Evolutionary conservation across 352 stramenopile species (phyloP).

Genomic region (Pythium insidiosum): DNA sequence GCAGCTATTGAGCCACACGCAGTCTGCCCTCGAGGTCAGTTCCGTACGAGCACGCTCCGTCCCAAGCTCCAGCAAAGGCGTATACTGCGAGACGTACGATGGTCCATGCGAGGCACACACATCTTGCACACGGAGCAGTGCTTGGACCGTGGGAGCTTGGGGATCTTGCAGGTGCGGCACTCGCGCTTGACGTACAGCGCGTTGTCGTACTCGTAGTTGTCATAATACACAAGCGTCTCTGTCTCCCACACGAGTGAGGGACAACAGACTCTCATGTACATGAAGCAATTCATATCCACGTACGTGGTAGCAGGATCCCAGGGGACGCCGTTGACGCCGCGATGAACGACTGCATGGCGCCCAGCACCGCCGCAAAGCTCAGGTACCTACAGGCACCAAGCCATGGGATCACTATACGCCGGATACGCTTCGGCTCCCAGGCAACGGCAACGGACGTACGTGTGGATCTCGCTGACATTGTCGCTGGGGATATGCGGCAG

Average conservation of each 20-base stretch:
- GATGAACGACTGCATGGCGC: slow-evolving; percentile 43
- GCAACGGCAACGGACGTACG: no score
- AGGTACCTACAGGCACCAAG: slow-evolving; percentile 12
- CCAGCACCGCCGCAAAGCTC: slow-evolving; percentile 26
- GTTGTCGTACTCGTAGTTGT: slow-evolving; percentile 46
- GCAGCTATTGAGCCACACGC: slow-evolving; percentile 58
- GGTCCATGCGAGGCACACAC: slow-evolving; percentile 56
- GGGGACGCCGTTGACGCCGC: slow-evolving; percentile 28
- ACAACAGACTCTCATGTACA: no score
- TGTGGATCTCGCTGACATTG: slow-evolving; percentile 28
- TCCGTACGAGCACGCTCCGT: no score
- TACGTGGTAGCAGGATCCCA: slow-evolving; percentile 36
- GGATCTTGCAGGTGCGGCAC: slow-evolving; percentile 38
- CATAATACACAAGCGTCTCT: slow-evolving; percentile 41
- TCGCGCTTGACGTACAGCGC: slow-evolving; percentile 26
- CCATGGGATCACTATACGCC: no score
- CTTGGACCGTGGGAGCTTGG: slow-evolving; percentile 61
- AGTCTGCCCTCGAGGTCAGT: no score
- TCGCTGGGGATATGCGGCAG: slow-evolving; percentile 34
- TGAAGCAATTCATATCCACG: slow-evolving; percentile 5
- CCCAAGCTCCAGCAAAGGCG: no score
- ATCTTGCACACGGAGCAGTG: slow-evolving; percentile 59
- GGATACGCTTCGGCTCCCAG: no score
- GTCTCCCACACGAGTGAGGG: no score
- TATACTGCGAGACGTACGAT: no score